Percentiles rank a stretch among this genome's conserved stretches.
These are phyloP conservation scores for Saccharum spontaneum DNA, from an alignment of 176 grass and related monocot species.

Conservation along the genomic window DNA sequence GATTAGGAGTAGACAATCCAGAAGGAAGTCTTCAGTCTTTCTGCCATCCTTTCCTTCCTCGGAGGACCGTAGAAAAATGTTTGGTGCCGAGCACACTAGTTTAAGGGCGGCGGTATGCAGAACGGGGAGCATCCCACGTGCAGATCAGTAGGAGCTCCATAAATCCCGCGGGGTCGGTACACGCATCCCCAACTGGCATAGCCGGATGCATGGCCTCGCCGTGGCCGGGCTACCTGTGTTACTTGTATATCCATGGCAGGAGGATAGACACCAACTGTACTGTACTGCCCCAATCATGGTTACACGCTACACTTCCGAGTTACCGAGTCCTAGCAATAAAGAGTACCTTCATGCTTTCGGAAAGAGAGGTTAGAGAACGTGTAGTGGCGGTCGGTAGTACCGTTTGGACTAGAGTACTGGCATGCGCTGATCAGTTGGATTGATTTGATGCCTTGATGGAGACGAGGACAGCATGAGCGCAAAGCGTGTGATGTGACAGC, in stretches of 20 bases:
- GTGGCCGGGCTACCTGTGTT: background rate
- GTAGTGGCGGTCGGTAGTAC: background rate
- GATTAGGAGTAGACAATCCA: background rate
- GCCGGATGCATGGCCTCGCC: background rate
- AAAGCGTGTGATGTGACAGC: background rate
- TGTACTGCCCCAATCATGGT: background rate
- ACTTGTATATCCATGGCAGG: background rate
- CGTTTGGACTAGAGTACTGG: background rate
- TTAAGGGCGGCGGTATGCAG: slow-evolving; percentile 7
- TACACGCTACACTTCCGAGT: background rate
- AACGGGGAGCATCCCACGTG: slow-evolving; percentile 54
- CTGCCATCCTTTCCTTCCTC: background rate
- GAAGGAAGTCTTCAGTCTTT: no score
- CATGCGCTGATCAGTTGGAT: background rate
- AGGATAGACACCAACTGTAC: background rate
- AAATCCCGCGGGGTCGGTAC: slow-evolving; percentile 25
- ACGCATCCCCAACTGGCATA: slow-evolving; percentile 23
- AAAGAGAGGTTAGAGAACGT: background rate
- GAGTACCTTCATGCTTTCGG: background rate
- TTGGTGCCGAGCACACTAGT: background rate
- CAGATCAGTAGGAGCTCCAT: slow-evolving; percentile 14
- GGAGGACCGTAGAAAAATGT: background rate
- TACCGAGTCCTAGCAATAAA: no score
- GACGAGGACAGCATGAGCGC: background rate
- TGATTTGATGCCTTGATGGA: background rate